phyloP scores from a whole-genome alignment of 306 rosid genomes.

The Ammopiptanthus mongolicus region DNA sequence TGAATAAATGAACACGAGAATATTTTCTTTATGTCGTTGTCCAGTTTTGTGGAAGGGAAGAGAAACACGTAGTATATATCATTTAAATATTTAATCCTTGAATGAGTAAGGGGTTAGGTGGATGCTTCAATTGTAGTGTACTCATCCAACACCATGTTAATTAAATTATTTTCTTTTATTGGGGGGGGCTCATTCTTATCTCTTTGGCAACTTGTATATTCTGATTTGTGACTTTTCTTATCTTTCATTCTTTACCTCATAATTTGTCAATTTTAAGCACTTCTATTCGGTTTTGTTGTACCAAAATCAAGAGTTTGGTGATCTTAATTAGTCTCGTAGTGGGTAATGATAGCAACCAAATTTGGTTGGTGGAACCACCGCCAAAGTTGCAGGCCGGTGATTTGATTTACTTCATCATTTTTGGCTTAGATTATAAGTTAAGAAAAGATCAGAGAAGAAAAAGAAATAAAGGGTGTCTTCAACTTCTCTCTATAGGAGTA shows the following conservation, averaged over 20 bases:
- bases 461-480: background rate
- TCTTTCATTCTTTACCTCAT: background rate
- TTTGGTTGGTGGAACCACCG: constrained; percentile 8
- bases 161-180: background rate
- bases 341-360: background rate
- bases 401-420: background rate
- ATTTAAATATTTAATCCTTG: background rate
- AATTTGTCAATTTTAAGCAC: background rate
- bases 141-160: background rate
- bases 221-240: background rate
- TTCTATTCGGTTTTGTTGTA: background rate
- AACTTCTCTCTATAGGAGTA: background rate
- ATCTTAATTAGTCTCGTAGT: background rate
- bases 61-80: background rate
- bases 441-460: background rate
- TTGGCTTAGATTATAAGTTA: background rate
- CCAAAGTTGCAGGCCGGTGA: background rate
- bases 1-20: background rate
- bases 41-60: background rate
- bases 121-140: background rate
- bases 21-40: background rate
- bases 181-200: background rate
- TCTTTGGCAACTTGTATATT: background rate
- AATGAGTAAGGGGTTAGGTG: background rate
- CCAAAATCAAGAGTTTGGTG: background rate